Evolutionary conservation across 345 rosid genomes (phyloP).

Genomic region (Triadica sebifera): DNA sequence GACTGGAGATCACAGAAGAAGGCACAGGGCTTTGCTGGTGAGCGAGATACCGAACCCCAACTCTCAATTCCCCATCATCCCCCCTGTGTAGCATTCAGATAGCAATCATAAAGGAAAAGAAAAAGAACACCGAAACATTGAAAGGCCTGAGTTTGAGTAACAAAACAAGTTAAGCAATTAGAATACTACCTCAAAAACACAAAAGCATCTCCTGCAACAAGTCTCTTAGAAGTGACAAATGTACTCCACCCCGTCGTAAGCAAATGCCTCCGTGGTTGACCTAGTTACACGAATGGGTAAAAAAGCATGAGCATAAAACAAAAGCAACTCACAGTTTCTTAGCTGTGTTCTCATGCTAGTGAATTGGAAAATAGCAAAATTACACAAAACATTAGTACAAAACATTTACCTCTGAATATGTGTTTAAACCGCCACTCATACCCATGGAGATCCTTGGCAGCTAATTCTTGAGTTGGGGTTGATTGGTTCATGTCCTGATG

Average conservation of each 20-base stretch:
- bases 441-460: constrained; percentile 88
- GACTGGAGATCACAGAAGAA: constrained; percentile 88
- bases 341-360: not conserved
- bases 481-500: constrained; percentile 81
- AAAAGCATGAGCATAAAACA: not conserved
- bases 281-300: constrained; percentile 24
- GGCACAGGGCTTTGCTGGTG: constrained; percentile 71
- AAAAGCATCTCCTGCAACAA: constrained; percentile 85
- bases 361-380: not conserved
- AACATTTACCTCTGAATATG: constrained; percentile 69
- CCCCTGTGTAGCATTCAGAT: constrained; percentile 41
- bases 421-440: constrained; percentile 94
- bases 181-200: constrained; percentile 71
- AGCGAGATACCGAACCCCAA: constrained; percentile 75
- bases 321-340: not conserved
- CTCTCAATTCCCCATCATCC: constrained; percentile 65
- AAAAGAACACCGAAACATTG: not conserved
- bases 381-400: not conserved
- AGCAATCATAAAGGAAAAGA: not conserved
- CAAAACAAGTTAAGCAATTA: constrained; percentile 9
- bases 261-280: constrained; percentile 91
- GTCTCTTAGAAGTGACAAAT: constrained; percentile 82
- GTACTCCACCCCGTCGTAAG: constrained; percentile 98
- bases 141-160: constrained; percentile 5
- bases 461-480: constrained; percentile 89